Evolutionary conservation across 805 yeast species (phyloP).

Genomic region (Ogataea nonfermentans): DNA sequence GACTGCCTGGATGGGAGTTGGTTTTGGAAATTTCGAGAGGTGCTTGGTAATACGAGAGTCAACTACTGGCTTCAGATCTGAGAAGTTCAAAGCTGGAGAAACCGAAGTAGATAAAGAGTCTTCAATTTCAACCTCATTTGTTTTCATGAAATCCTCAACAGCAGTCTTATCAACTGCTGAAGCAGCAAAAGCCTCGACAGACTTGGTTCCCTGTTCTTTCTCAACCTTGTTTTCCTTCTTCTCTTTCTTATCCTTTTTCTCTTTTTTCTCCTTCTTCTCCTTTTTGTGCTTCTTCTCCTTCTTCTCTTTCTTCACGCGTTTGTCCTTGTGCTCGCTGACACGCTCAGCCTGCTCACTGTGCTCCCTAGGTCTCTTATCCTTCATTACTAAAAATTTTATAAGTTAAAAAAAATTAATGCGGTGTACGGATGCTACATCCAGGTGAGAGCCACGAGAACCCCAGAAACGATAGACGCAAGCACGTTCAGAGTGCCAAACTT

Average conservation of each 20-base stretch:
- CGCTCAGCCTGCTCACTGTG: slow-evolving; percentile 27
- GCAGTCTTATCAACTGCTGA: slow-evolving; percentile 44
- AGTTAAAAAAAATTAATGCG: slow-evolving; percentile 8
- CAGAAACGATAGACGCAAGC: slow-evolving; percentile 11
- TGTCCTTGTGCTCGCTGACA: slow-evolving; percentile 21
- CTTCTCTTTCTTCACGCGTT: slow-evolving; percentile 27
- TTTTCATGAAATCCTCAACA: slow-evolving; percentile 58
- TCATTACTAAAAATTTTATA: slow-evolving; percentile 10
- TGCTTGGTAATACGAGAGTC: slow-evolving; percentile 56
- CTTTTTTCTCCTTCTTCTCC: slow-evolving; percentile 27
- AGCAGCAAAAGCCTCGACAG: slow-evolving; percentile 9
- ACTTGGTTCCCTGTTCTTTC: slow-evolving; percentile 32
- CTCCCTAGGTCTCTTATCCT: slow-evolving; percentile 24
- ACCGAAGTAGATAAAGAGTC: slow-evolving; percentile 54
- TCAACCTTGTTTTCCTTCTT: slow-evolving; percentile 41
- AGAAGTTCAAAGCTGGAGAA: slow-evolving; percentile 72
- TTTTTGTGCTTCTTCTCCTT: slow-evolving; percentile 31
- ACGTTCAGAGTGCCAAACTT: slow-evolving; percentile 2
- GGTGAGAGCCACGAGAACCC: slow-evolving; percentile 12
- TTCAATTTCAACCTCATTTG: slow-evolving; percentile 77
- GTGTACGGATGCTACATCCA: slow-evolving; percentile 11
- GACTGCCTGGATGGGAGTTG: slow-evolving; percentile 93
- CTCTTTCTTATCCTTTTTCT: slow-evolving; percentile 34
- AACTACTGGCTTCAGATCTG: slow-evolving; percentile 45
- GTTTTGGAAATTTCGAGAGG: slow-evolving; percentile 74